Evolutionary conservation across 1,139 yeast species (phyloP).

Genomic region (Hanseniaspora sp.): DNA sequence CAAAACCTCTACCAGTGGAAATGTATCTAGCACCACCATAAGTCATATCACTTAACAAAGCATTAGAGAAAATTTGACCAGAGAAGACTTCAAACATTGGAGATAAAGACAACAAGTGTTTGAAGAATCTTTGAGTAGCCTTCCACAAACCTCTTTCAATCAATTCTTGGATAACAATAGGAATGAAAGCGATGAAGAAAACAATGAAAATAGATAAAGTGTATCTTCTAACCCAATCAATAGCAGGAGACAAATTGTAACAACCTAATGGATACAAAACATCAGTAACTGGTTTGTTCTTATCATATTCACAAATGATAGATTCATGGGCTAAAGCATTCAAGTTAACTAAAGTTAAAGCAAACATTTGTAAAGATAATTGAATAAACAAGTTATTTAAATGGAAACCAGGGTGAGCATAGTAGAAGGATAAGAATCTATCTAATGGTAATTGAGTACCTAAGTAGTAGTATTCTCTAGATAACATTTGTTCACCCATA

Average conservation of each 20-base stretch:
- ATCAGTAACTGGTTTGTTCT: slow-evolving; percentile 77
- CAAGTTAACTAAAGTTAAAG: slow-evolving; percentile 84
- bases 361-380: slow-evolving; percentile 82
- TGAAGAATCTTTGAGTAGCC: slow-evolving; percentile 79
- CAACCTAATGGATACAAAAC: slow-evolving; percentile 80
- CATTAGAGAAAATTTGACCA: slow-evolving; percentile 92
- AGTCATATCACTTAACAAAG: slow-evolving; percentile 80
- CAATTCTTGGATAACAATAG: slow-evolving; percentile 91
- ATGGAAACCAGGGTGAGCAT: slow-evolving; percentile 99
- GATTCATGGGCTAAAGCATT: slow-evolving; percentile 86
- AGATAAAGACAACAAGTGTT: slow-evolving; percentile 80
- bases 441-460: slow-evolving; percentile 96
- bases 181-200: slow-evolving; percentile 93
- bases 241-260: slow-evolving; percentile 79
- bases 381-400: slow-evolving; percentile 92
- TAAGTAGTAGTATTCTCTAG: slow-evolving; percentile 93
- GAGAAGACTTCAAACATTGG: slow-evolving; percentile 97
- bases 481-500: slow-evolving; percentile 99
- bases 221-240: slow-evolving; percentile 96
- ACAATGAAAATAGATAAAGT: slow-evolving; percentile 96
- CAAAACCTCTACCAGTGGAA: slow-evolving; percentile 98
- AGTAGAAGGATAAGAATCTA: slow-evolving; percentile 93
- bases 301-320: slow-evolving; percentile 72
- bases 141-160: slow-evolving; percentile 97
- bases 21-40: slow-evolving; percentile 99